Percentiles rank a stretch among this genome's conserved stretches.
Evolutionary conservation across 805 yeast species (phyloP).

Genomic region (Teunomyces barrocoloradensis): DNA sequence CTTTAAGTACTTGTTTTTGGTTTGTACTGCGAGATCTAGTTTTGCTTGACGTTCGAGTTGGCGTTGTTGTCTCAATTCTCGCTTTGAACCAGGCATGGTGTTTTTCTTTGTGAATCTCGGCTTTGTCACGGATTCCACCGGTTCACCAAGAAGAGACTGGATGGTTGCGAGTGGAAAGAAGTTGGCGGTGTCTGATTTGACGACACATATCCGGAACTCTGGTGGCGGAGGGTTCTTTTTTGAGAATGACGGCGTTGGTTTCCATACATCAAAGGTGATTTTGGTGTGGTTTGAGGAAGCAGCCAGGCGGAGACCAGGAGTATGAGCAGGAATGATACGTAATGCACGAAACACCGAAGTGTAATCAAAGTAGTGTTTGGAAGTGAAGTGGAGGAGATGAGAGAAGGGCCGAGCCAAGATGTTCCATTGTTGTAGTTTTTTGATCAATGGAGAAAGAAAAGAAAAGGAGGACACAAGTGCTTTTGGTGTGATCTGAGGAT

Average conservation of each 20-base stretch:
- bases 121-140: conserved; percentile 1
- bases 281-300: neutral
- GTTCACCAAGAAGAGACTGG: conserved; percentile 23
- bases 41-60: conserved; percentile 27
- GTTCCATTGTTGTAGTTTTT: conserved; percentile 7
- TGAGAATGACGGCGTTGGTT: conserved; percentile 69
- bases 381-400: conserved; percentile 15
- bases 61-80: conserved; percentile 20
- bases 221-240: conserved; percentile 70
- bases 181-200: conserved; percentile 40
- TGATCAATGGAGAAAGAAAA: neutral
- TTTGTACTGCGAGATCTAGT: conserved; percentile 19
- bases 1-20: conserved; percentile 25
- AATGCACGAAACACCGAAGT: conserved; percentile 22
- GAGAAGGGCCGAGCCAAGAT: conserved; percentile 13
- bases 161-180: conserved; percentile 51
- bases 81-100: conserved; percentile 22
- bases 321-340: conserved; percentile 15
- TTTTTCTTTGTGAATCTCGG: conserved; percentile 10
- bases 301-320: neutral
- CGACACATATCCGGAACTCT: conserved; percentile 68
- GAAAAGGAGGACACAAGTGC: too few species aligned
- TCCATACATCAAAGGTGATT: conserved; percentile 74
- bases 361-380: conserved; percentile 27
- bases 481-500: too few species aligned